Percentiles rank a stretch among this genome's conserved stretches.
These are phyloP conservation scores for Paratrimastix pyriformis DNA, from an alignment of 78 protist species.

Conservation along the genomic window DNA sequence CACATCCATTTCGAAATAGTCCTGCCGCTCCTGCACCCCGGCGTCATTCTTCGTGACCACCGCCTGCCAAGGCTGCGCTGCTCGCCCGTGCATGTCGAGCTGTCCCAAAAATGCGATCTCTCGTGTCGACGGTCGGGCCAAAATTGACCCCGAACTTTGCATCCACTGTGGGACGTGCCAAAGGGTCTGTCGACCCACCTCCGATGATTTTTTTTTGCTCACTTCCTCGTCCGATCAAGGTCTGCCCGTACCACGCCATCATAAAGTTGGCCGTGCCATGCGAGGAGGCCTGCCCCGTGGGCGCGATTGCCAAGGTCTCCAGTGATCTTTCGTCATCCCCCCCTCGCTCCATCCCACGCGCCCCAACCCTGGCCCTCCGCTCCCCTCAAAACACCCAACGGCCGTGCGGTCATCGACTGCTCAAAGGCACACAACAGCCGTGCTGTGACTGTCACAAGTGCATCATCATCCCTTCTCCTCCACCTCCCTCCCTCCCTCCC, in stretches of 20 bases:
- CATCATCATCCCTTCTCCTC: no score
- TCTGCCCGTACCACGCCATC: constrained; percentile 26
- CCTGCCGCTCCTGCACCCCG: no score
- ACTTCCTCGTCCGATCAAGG: no score
- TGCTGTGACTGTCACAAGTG: no score
- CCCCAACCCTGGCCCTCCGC: no score
- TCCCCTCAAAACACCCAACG: no score
- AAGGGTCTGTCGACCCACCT: no score
- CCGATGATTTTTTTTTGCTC: no score
- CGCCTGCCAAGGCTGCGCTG: constrained; percentile 25
- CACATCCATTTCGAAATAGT: no score
- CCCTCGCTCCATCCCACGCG: no score
- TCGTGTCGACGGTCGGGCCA: constrained; percentile 5
- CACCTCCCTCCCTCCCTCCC: no score
- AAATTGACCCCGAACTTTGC: not conserved
- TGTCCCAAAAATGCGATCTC: constrained; percentile 21
- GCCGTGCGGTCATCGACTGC: constrained; percentile 5
- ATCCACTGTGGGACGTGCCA: constrained; percentile 19
- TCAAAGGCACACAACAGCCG: not conserved
- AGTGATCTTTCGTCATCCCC: no score
- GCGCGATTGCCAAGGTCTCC: constrained; percentile 1
- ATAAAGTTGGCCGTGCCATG: constrained; percentile 7
- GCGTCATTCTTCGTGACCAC: not conserved
- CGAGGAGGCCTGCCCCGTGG: constrained; percentile 24
- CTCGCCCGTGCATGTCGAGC: constrained; percentile 16